A percentile compares a stretch with the other conserved stretches of the same genome.
phyloP scores from a whole-genome alignment of 257 asterid genomes.

The Ophiorrhiza pumila region DNA sequence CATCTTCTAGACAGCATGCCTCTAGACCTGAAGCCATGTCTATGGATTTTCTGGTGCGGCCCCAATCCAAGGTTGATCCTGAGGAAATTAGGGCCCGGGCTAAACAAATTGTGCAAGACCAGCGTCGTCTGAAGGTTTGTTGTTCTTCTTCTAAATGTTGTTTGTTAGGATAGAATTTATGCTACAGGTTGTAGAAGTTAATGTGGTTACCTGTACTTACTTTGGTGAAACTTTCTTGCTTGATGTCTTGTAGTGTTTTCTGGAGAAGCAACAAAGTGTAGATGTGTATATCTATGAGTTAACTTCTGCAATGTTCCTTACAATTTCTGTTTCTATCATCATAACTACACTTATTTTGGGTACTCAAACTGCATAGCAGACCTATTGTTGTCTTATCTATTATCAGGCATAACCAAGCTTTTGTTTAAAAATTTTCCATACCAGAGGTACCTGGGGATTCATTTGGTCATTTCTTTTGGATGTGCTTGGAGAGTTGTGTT shows the following conservation, averaged over 20 bases:
- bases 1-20: constrained; percentile 64
- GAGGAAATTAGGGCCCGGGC: constrained; percentile 80
- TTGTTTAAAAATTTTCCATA: background rate
- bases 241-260: background rate
- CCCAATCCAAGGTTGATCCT: constrained; percentile 91
- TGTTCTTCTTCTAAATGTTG: constrained; percentile 1
- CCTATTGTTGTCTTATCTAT: background rate
- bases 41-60: constrained; percentile 92
- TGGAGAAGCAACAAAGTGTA: background rate
- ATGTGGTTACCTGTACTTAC: background rate
- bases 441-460: background rate
- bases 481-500: background rate
- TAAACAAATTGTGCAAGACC: constrained; percentile 62
- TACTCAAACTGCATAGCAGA: background rate
- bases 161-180: background rate
- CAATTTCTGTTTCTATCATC: background rate
- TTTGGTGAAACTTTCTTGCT: background rate
- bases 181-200: background rate
- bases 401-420: background rate
- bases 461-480: background rate
- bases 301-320: background rate
- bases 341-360: background rate
- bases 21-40: constrained; percentile 71
- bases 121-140: constrained; percentile 75
- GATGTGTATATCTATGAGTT: background rate